These are phyloP conservation scores for Aureobasidium sp. DNA, from an alignment of 2,329 filamentous ascomycete species.

Conservation along the genomic window DNA sequence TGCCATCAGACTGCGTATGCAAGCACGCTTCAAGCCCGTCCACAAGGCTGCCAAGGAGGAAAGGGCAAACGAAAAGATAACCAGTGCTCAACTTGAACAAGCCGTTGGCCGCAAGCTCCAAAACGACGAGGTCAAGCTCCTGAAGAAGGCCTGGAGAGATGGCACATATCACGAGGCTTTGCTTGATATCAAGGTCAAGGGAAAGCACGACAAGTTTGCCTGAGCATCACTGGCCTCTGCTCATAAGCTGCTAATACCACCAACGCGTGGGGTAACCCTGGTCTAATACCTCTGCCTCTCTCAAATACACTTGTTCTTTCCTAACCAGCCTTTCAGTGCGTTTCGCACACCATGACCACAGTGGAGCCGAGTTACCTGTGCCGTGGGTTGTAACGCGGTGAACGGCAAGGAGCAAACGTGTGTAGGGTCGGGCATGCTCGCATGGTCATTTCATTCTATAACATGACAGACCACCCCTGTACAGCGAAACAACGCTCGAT, in stretches of 20 bases:
- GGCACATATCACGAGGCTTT: slow-evolving; percentile 85
- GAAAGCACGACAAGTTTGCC: slow-evolving; percentile 80
- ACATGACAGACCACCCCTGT: neutral
- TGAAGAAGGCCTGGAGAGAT: slow-evolving; percentile 76
- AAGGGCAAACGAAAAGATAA: slow-evolving; percentile 77
- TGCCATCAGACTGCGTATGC: slow-evolving; percentile 78
- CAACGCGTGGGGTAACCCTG: neutral
- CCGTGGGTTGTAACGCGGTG: neutral
- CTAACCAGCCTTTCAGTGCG: neutral
- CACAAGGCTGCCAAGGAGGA: slow-evolving; percentile 72
- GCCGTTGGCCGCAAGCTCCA: slow-evolving; percentile 66
- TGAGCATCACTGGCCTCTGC: slow-evolving; percentile 17
- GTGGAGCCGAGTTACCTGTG: neutral
- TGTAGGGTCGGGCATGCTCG: neutral
- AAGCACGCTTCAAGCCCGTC: slow-evolving; percentile 84
- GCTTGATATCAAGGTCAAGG: slow-evolving; percentile 80
- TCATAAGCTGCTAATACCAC: neutral
- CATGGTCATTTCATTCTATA: neutral
- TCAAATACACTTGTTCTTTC: neutral
- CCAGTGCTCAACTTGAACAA: slow-evolving; percentile 71
- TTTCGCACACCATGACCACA: neutral
- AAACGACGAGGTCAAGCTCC: slow-evolving; percentile 73
- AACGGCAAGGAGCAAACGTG: neutral
- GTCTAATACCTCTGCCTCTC: neutral
- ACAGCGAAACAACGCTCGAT: neutral